phyloP scores from a whole-genome alignment of 2,329 filamentous ascomycete genomes.

The Periconia digitata region DNA sequence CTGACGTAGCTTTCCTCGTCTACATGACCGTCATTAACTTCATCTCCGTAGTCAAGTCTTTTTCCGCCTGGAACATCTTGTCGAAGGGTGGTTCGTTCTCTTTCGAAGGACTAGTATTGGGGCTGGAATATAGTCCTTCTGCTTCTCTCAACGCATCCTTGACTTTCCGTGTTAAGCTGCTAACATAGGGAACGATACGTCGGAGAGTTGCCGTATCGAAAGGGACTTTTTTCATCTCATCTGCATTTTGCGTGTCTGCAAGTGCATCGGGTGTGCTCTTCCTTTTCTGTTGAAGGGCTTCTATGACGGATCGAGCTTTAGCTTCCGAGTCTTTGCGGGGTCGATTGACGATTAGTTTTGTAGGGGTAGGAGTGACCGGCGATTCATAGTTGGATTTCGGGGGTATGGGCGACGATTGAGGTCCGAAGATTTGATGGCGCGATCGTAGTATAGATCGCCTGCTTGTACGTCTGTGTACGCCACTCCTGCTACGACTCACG shows the following conservation, averaged over 20 bases:
- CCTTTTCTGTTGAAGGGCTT: slow-evolving; percentile 58
- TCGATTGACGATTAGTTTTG: slow-evolving; percentile 39
- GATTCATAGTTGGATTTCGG: slow-evolving; percentile 28
- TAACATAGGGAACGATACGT: slow-evolving; percentile 61
- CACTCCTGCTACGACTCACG: slow-evolving; percentile 19
- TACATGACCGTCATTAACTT: slow-evolving; percentile 47
- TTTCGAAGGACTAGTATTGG: slow-evolving; percentile 35
- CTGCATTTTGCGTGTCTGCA: slow-evolving; percentile 21
- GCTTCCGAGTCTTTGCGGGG: slow-evolving; percentile 59
- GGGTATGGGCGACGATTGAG: slow-evolving; percentile 34
- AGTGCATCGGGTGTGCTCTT: slow-evolving; percentile 37
- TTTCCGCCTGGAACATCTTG: slow-evolving; percentile 36
- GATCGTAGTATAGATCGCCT: slow-evolving; percentile 41
- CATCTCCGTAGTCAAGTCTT: slow-evolving; percentile 39
- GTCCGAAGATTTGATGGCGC: slow-evolving; percentile 40
- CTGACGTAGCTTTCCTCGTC: slow-evolving; percentile 22
- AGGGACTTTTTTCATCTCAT: slow-evolving; percentile 58
- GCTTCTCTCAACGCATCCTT: slow-evolving; percentile 51
- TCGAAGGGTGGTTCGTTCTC: slow-evolving; percentile 38
- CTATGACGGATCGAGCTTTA: slow-evolving; percentile 64
- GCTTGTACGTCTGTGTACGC: slow-evolving; percentile 17
- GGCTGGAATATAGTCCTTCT: slow-evolving; percentile 51
- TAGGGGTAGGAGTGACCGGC: slow-evolving; percentile 27
- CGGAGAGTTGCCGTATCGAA: slow-evolving; percentile 67
- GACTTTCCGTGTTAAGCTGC: slow-evolving; percentile 50